Evolutionary conservation across 2,329 filamentous ascomycete genomes (phyloP).

Genomic region (Huntiella bhutanensis): DNA sequence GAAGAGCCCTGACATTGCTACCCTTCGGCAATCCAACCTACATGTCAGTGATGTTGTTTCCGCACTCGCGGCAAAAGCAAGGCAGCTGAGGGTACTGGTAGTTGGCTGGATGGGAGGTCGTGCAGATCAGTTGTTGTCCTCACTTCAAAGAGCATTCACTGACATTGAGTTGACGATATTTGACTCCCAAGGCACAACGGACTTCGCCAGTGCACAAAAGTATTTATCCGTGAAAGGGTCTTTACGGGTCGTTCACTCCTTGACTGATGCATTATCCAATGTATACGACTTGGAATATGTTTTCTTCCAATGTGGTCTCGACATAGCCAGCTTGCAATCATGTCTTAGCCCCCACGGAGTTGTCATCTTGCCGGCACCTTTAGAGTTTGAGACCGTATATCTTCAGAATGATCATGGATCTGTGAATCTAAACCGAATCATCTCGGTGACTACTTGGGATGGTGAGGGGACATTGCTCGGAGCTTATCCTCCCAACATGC

Average conservation of each 20-base stretch:
- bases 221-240: no score
- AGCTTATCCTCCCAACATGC: background rate
- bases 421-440: background rate
- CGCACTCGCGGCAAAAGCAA: constrained; percentile 21
- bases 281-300: constrained; percentile 3
- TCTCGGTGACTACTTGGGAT: constrained; percentile 1
- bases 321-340: constrained; percentile 1
- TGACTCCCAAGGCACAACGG: no score
- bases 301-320: constrained; percentile 2
- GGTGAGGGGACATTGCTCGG: constrained; percentile 2
- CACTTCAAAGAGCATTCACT: no score
- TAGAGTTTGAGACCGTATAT: background rate
- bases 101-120: constrained; percentile 15
- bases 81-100: constrained; percentile 23
- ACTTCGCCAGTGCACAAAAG: no score
- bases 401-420: constrained; percentile 2
- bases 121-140: no score
- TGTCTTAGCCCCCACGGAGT: constrained; percentile 1
- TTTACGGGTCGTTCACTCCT: background rate
- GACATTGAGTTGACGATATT: no score
- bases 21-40: constrained; percentile 11
- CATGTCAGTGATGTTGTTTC: constrained; percentile 16
- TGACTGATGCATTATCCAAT: background rate
- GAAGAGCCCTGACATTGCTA: constrained; percentile 25
- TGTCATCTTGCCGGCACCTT: constrained; percentile 1